Evolutionary conservation across 2,329 filamentous ascomycete genomes (phyloP), one percentile per base, ranked within the genome.

Genomic region (Epichloe sylvatica): DNA sequence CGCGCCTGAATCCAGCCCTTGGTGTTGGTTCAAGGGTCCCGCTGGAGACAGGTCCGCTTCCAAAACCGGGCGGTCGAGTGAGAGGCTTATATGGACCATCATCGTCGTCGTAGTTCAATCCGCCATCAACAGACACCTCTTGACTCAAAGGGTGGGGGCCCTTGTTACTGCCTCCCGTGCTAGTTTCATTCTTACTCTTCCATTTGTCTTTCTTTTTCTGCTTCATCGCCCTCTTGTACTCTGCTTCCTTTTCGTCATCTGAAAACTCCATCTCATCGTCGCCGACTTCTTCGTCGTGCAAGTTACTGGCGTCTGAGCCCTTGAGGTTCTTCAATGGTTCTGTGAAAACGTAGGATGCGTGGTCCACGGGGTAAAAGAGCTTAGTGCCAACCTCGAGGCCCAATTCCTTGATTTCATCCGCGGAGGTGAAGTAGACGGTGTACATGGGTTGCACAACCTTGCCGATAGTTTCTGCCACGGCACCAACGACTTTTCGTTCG

Each of bases 251-350:
- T 67, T 98, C 92, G 59, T 98, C 92, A 57, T 98, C 92, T 0
- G 91, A 96, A 64, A 97, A 97, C 62, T 97, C 92, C 57, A 88
- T 78, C 63, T 97, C 91, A 37, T 94, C 86, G 34, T 85, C 83
- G 15, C 70, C 81, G 7, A 89, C 77, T 68, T 97, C 91, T 64
- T 98, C 92, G 57, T 97, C 92, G 65, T 95, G 85, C 49, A 95
- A 76, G 62, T 97, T 97, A 47, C 88, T 94, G 8, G 92, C 91
- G 65, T 98, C 92, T 9, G 88, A 92, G 52, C 89, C 88, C 68
- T 94, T 97, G 59, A 84, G 64, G 47, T 74, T 76, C 65, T 84
- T 85, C 51, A 97, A 71, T 6, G 83, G 80, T 63, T 92, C 78
- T 0, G 91, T 96, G 61, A 95, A 92, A 49, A 95, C 87, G 58